Evolutionary conservation across 495 filamentous ascomycete species (phyloP).

Genomic region (Trichoderma parareesei): DNA sequence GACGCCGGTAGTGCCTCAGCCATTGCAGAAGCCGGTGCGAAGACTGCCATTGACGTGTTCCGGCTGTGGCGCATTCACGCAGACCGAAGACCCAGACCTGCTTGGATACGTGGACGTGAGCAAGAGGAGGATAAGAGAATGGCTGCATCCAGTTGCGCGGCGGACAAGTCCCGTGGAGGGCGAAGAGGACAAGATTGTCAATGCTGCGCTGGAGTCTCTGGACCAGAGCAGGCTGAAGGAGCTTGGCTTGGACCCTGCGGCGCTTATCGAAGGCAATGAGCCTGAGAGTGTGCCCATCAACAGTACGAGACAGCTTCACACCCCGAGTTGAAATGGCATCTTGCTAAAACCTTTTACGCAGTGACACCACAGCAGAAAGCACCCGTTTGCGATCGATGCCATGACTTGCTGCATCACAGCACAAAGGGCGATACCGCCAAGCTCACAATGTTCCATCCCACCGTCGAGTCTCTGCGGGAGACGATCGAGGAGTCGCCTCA

Average conservation of each 20-base stretch:
- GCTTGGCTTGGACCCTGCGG: conserved; percentile 32
- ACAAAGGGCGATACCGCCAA: conserved; percentile 41
- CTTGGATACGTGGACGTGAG: conserved; percentile 66
- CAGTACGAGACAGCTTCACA: neutral
- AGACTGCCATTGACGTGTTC: conserved; percentile 59
- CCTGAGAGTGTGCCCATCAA: neutral
- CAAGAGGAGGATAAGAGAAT: conserved; percentile 44
- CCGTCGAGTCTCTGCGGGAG: conserved; percentile 64
- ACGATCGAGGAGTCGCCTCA: conserved; percentile 82
- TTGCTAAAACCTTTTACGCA: neutral
- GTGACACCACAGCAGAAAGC: conserved; percentile 15
- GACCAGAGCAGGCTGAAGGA: conserved; percentile 33
- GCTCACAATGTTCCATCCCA: conserved; percentile 65
- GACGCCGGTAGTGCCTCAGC: neutral
- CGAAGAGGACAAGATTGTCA: conserved; percentile 27
- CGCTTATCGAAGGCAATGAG: neutral
- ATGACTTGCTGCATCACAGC: conserved; percentile 63
- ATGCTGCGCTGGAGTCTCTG: conserved; percentile 31
- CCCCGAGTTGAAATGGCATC: neutral
- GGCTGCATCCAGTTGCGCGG: conserved; percentile 25
- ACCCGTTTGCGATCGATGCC: conserved; percentile 80
- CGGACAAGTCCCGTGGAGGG: conserved; percentile 16
- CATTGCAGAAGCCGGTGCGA: conserved; percentile 9
- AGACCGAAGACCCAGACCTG: conserved; percentile 56
- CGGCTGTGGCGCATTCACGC: conserved; percentile 82